Evolutionary conservation across 1,139 yeast genomes (phyloP).

Genomic region (Nakaseomyces nivariensis): DNA sequence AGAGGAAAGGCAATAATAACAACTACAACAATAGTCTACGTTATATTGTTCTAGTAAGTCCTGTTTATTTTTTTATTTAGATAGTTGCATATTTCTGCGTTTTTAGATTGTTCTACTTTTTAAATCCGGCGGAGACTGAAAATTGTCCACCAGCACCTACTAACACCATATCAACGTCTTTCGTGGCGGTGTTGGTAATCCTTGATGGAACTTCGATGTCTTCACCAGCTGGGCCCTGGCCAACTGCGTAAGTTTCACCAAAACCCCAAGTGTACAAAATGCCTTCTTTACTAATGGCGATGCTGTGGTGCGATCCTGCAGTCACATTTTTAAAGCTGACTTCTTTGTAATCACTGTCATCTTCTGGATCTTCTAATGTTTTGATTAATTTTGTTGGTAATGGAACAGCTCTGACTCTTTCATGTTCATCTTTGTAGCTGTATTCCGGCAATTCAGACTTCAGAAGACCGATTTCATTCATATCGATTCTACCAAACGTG

Average conservation of each 20-base stretch:
- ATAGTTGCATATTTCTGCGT: too few species aligned
- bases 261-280: slow-evolving; percentile 93
- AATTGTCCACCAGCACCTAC: slow-evolving; percentile 96
- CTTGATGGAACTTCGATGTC: slow-evolving; percentile 81
- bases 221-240: slow-evolving; percentile 85
- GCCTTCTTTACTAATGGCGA: slow-evolving; percentile 67
- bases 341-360: not conserved
- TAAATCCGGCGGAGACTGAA: slow-evolving; percentile 67
- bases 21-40: too few species aligned
- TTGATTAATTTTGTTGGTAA: slow-evolving; percentile 60
- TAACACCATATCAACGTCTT: slow-evolving; percentile 53
- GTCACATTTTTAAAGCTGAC: slow-evolving; percentile 54
- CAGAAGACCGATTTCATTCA: slow-evolving; percentile 82
- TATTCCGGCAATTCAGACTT: slow-evolving; percentile 49
- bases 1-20: too few species aligned
- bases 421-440: slow-evolving; percentile 72
- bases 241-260: slow-evolving; percentile 92
- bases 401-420: slow-evolving; percentile 79
- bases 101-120: slow-evolving; percentile 14
- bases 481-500: slow-evolving; percentile 86
- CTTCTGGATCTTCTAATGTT: slow-evolving; percentile 27
- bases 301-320: slow-evolving; percentile 85
- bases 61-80: not conserved
- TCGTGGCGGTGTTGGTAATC: slow-evolving; percentile 88
- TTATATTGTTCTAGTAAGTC: too few species aligned